These are phyloP conservation scores for Lolium rigidum DNA, from an alignment of 176 grass and related monocot genomes.

Conservation along the genomic window DNA sequence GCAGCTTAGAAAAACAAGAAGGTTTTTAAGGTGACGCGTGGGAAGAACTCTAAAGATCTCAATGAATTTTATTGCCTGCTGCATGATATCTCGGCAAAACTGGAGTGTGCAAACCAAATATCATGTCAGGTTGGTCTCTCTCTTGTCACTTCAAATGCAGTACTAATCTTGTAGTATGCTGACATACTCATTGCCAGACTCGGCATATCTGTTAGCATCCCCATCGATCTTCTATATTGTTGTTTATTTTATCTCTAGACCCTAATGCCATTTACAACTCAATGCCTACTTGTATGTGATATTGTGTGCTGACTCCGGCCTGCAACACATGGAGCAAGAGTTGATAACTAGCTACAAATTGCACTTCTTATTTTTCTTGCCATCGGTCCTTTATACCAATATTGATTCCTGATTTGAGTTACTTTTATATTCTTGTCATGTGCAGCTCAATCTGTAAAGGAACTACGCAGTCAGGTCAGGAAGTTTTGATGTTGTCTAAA, in stretches of 20 bases:
- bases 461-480: no score
- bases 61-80: slow-evolving; percentile 62
- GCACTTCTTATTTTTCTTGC: no score
- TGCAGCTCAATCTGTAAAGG: no score
- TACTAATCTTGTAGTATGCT: slow-evolving; percentile 24
- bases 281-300: background rate
- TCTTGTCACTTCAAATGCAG: background rate
- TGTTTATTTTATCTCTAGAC: slow-evolving; percentile 25
- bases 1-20: slow-evolving; percentile 75
- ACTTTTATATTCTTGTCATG: no score
- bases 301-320: slow-evolving; percentile 45
- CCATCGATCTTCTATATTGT: no score
- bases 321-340: slow-evolving; percentile 63
- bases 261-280: slow-evolving; percentile 1
- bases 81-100: slow-evolving; percentile 61
- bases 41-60: slow-evolving; percentile 64
- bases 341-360: background rate
- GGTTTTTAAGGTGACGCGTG: slow-evolving; percentile 64
- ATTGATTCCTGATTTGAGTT: no score
- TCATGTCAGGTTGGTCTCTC: slow-evolving; percentile 55
- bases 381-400: no score
- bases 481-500: no score
- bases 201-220: background rate
- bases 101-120: slow-evolving; percentile 58
- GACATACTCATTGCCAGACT: background rate